Percentiles rank a stretch among this genome's conserved stretches.
phyloP scores from a whole-genome alignment of 2,329 filamentous ascomycete species.

The Hypoxylon sp. region DNA sequence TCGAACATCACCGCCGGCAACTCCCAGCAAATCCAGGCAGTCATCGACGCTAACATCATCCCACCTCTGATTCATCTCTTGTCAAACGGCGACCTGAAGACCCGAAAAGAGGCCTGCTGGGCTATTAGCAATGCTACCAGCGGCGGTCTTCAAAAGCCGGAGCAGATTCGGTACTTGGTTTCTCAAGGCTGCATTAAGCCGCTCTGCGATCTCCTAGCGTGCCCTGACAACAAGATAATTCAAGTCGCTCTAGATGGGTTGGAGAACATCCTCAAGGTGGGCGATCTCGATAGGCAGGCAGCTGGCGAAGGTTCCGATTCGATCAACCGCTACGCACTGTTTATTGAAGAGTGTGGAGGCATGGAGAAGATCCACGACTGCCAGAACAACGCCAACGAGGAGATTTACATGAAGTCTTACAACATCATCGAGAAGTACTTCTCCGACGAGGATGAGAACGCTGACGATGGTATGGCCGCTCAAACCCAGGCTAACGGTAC shows the following conservation, averaged over 20 bases:
- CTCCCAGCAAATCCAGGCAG: constrained; percentile 95
- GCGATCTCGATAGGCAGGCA: constrained; percentile 97
- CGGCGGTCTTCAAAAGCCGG: constrained; percentile 97
- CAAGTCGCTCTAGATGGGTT: constrained; percentile 97
- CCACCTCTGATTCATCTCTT: constrained; percentile 95
- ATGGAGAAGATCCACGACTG: constrained; percentile 99
- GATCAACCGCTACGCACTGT: constrained; percentile 97
- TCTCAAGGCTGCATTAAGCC: constrained; percentile 96
- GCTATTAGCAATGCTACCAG: constrained; percentile 99
- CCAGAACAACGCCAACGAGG: constrained; percentile 99
- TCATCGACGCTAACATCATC: constrained; percentile 97
- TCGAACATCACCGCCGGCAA: constrained; percentile 99
- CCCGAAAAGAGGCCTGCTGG: constrained; percentile 99
- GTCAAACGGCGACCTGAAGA: constrained; percentile 98
- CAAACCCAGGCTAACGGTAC: constrained; percentile 79
- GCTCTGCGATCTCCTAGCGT: constrained; percentile 92
- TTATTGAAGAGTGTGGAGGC: constrained; percentile 97
- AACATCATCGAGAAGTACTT: constrained; percentile 99
- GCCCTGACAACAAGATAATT: constrained; percentile 99
- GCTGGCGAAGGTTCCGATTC: constrained; percentile 79
- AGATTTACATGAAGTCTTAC: constrained; percentile 99
- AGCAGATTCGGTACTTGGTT: constrained; percentile 97
- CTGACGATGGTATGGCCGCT: constrained; percentile 82
- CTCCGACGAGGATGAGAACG: constrained; percentile 96
- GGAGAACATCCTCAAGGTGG: constrained; percentile 99